Conservation (phyloP, 2,329 filamentous ascomycete species). For the Penicillium rolfsii region DNA sequence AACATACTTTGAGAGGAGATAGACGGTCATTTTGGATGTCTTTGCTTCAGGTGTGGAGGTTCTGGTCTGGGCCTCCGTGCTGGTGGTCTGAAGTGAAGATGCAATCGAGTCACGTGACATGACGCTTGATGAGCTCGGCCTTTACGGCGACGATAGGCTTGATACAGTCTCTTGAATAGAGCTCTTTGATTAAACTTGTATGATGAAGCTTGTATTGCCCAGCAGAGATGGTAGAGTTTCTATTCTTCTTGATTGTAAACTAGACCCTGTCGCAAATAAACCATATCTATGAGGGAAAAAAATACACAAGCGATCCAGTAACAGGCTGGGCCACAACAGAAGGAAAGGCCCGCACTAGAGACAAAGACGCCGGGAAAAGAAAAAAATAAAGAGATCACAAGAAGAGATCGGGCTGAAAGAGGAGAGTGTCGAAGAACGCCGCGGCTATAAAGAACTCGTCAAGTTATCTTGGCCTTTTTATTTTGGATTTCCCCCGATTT, state of each 20-base stretch:
- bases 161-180: too few relatives aligned
- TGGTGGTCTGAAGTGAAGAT: not conserved
- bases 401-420: conserved; percentile 3
- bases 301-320: conserved; percentile 22
- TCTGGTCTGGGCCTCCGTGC: not conserved
- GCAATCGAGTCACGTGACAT: conserved; percentile 7
- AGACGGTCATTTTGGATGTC: conserved; percentile 11
- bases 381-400: not conserved
- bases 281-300: conserved; percentile 22
- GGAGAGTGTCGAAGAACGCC: conserved; percentile 28
- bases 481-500: conserved; percentile 27
- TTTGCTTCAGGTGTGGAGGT: not conserved
- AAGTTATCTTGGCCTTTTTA: conserved; percentile 15
- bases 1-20: conserved; percentile 5
- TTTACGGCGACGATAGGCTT: not conserved
- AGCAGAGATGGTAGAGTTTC: conserved; percentile 7
- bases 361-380: conserved; percentile 19
- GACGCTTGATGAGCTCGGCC: not conserved
- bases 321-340: conserved; percentile 6
- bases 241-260: conserved; percentile 12
- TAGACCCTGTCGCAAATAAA: conserved; percentile 24
- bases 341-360: conserved; percentile 14
- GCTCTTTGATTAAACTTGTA: not conserved
- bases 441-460: conserved; percentile 26
- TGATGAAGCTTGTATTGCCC: not conserved